phyloP scores from a whole-genome alignment of 2,329 filamentous ascomycete genomes.

The Epichloe coenophiala region DNA sequence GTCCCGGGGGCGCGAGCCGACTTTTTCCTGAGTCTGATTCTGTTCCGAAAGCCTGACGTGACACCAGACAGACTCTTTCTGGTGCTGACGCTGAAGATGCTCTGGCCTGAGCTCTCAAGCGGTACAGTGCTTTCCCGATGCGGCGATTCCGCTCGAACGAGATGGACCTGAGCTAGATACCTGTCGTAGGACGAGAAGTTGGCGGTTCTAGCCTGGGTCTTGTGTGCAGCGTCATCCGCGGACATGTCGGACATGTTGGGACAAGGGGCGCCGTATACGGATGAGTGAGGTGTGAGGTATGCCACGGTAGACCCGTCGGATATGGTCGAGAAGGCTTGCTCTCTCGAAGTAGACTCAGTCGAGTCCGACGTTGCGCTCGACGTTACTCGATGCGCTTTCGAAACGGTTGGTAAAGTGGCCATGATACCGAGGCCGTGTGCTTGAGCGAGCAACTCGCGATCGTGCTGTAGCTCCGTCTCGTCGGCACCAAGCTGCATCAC shows the following conservation, averaged over 20 bases:
- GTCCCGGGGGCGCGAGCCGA: slow-evolving; percentile 17
- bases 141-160: slow-evolving; percentile 29
- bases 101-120: slow-evolving; percentile 20
- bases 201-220: slow-evolving; percentile 23
- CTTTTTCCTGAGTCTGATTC: slow-evolving; percentile 29
- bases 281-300: slow-evolving; percentile 29
- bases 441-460: slow-evolving; percentile 22
- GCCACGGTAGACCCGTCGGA: slow-evolving; percentile 29
- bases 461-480: slow-evolving; percentile 25
- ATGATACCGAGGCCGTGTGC: slow-evolving; percentile 23
- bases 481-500: slow-evolving; percentile 23
- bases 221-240: slow-evolving; percentile 3
- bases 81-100: slow-evolving; percentile 31
- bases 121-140: slow-evolving; percentile 19
- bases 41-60: slow-evolving; percentile 29
- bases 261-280: slow-evolving; percentile 18
- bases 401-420: slow-evolving; percentile 11
- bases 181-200: slow-evolving; percentile 39
- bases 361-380: slow-evolving; percentile 30
- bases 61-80: slow-evolving; percentile 32
- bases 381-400: slow-evolving; percentile 21
- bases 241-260: slow-evolving; percentile 3
- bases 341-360: slow-evolving; percentile 25
- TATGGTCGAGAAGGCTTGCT: slow-evolving; percentile 30
- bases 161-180: slow-evolving; percentile 32